Evolutionary conservation across 2,329 filamentous ascomycete genomes (phyloP).

Genomic region (Rutstroemia sydowiana): DNA sequence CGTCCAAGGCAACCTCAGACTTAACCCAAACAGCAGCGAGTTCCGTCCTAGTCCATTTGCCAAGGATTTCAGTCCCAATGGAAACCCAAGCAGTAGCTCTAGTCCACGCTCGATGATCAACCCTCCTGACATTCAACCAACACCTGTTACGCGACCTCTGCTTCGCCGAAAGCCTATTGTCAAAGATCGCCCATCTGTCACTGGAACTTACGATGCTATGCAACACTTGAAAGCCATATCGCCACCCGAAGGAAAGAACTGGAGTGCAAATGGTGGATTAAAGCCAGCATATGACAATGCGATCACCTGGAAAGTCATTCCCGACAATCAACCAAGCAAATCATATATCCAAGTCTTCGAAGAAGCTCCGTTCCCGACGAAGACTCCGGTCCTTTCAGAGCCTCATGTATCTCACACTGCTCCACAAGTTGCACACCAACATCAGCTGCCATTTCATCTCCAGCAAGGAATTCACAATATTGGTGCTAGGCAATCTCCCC

Average conservation of each 20-base stretch:
- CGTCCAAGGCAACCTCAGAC: conserved; percentile 46
- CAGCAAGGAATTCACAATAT: conserved; percentile 65
- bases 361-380: conserved; percentile 47
- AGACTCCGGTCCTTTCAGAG: conserved; percentile 48
- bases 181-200: conserved; percentile 45
- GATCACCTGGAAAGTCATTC: conserved; percentile 72
- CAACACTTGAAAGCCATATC: conserved; percentile 46
- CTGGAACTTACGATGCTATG: conserved; percentile 55
- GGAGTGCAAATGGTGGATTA: conserved; percentile 72
- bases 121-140: conserved; percentile 28
- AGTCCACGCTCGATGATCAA: conserved; percentile 56
- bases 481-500: conserved; percentile 61
- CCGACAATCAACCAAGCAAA: conserved; percentile 63
- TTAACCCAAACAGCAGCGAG: conserved; percentile 63
- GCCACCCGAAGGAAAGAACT: conserved; percentile 52
- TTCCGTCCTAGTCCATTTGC: conserved; percentile 83
- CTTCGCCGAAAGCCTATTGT: conserved; percentile 65
- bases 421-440: conserved; percentile 70
- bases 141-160: conserved; percentile 39
- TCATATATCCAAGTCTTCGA: conserved; percentile 78
- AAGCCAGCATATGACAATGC: conserved; percentile 76
- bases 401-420: conserved; percentile 63
- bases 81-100: conserved; percentile 53
- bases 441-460: conserved; percentile 76
- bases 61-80: conserved; percentile 68